Evolutionary conservation across 2,329 filamentous ascomycete species (phyloP).

Genomic region (Hypoxylon rubiginosum): DNA sequence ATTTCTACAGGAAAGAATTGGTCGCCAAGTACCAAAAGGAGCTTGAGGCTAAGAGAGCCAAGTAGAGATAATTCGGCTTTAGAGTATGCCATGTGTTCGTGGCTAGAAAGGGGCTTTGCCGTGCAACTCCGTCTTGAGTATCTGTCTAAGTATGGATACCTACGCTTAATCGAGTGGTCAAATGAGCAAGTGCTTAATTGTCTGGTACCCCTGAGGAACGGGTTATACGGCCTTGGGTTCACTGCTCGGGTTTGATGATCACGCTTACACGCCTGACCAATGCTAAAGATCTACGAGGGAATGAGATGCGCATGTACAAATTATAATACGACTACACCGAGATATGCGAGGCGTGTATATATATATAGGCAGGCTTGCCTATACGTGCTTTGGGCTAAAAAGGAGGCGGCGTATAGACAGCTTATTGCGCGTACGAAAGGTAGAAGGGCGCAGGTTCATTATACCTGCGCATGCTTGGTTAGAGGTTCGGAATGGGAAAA

Average conservation of each 20-base stretch:
- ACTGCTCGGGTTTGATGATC: background rate
- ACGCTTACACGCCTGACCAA: background rate
- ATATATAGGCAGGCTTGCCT: background rate
- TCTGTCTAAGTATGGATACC: no score
- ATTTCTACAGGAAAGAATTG: slow-evolving; percentile 65
- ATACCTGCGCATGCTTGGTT: slow-evolving; percentile 7
- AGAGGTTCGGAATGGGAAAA: slow-evolving; percentile 20
- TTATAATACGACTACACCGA: background rate
- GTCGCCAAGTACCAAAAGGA: slow-evolving; percentile 71
- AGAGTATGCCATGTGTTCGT: background rate
- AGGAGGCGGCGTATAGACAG: background rate
- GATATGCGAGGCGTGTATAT: background rate
- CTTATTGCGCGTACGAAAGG: background rate
- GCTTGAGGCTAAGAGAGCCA: slow-evolving; percentile 68
- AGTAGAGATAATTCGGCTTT: slow-evolving; percentile 53
- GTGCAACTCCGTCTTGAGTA: no score
- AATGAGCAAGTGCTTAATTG: background rate
- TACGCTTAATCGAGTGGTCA: background rate
- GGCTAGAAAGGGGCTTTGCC: background rate
- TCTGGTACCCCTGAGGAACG: background rate
- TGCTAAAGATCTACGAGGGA: background rate
- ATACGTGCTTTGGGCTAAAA: background rate
- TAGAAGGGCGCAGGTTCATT: slow-evolving; percentile 9
- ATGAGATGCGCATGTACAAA: background rate
- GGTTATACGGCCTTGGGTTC: background rate